These are phyloP conservation scores for Misopates orontium DNA, from an alignment of 257 asterid genomes.

Conservation along the genomic window DNA sequence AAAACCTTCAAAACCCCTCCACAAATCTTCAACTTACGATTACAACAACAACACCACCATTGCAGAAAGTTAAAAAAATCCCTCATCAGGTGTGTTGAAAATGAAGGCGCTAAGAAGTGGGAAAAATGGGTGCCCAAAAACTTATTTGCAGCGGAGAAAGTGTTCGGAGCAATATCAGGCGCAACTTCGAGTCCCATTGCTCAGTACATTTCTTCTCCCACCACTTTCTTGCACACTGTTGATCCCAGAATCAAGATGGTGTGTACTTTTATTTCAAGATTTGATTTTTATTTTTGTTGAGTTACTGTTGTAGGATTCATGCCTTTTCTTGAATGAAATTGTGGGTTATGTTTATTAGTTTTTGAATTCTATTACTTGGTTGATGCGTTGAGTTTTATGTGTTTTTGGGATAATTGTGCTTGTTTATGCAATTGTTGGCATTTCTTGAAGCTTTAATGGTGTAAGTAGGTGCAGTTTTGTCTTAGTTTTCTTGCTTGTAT, in stretches of 20 bases:
- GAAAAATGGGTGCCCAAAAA: slow-evolving; percentile 80
- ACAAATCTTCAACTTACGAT: slow-evolving; percentile 23
- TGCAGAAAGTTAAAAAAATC: slow-evolving; percentile 31
- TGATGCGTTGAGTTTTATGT: background rate
- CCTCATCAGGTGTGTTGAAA: slow-evolving; percentile 43
- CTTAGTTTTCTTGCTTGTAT: slow-evolving; percentile 16
- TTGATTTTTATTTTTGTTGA: background rate
- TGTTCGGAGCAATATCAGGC: slow-evolving; percentile 79
- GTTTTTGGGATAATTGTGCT: slow-evolving; percentile 6
- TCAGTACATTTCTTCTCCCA: slow-evolving; percentile 91
- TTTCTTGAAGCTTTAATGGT: background rate
- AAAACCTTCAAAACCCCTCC: slow-evolving; percentile 26
- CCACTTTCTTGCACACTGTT: slow-evolving; percentile 88
- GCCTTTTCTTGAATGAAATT: slow-evolving; percentile 8
- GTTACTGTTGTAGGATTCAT: slow-evolving; percentile 1
- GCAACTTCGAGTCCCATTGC: slow-evolving; percentile 97
- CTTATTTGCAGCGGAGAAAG: slow-evolving; percentile 73
- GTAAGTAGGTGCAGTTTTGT: background rate
- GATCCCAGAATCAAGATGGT: slow-evolving; percentile 96
- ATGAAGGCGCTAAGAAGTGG: slow-evolving; percentile 54
- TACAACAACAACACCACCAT: slow-evolving; percentile 24
- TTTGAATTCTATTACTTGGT: background rate
- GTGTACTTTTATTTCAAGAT: slow-evolving; percentile 3
- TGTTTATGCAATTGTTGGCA: background rate
- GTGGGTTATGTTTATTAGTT: background rate